phyloP scores from a whole-genome alignment of 73 alveolate species.

The Stentor coeruleus region DNA sequence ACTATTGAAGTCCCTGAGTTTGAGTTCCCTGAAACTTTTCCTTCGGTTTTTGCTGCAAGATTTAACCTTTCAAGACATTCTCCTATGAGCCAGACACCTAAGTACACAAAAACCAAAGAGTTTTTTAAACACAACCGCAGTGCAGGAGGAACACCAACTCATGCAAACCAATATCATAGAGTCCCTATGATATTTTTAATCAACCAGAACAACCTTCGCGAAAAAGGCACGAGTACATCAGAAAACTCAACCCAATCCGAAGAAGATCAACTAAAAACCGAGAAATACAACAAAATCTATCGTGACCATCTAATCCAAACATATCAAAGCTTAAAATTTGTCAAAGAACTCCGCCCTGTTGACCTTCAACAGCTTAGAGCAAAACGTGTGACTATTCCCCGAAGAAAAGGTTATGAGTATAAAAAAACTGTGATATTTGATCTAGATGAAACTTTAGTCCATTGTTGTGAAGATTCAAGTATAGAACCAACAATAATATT shows the following conservation, averaged over 20 bases:
- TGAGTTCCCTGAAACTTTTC: neutral
- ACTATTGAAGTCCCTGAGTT: neutral
- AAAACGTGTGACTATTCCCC: neutral
- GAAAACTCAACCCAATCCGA: neutral
- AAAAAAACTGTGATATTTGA: constrained; percentile 34
- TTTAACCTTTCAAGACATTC: neutral
- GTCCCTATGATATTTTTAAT: neutral
- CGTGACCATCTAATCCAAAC: neutral
- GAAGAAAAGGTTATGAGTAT: neutral
- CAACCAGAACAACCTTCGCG: neutral
- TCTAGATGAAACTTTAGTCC: constrained; percentile 87
- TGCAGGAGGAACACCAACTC: neutral
- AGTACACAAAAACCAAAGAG: neutral
- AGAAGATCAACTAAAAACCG: neutral
- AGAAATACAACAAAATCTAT: neutral
- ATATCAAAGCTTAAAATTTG: neutral
- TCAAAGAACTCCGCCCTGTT: neutral
- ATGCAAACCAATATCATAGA: neutral
- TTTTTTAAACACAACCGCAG: neutral
- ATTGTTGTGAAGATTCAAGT: constrained; percentile 19
- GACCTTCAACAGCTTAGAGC: neutral
- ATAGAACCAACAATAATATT: constrained; percentile 27
- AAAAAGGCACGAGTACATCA: neutral
- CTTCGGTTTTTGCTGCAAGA: neutral
- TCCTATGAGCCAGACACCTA: neutral